These are phyloP conservation scores for Digitaria exilis DNA, from an alignment of 202 grass and related monocot genomes.

Conservation along the genomic window DNA sequence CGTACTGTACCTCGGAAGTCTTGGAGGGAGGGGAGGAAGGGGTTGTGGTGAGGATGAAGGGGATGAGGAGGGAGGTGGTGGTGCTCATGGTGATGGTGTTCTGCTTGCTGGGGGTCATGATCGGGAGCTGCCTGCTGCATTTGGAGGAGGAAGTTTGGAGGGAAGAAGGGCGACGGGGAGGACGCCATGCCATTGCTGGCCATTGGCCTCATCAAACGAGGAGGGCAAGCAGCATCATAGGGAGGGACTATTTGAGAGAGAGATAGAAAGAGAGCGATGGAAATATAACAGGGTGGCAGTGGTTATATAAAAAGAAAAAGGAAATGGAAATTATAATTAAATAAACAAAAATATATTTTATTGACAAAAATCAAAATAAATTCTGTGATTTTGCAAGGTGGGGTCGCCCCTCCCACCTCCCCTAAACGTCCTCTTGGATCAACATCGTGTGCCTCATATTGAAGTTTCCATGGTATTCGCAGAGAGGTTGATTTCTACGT, in stretches of 20 bases:
- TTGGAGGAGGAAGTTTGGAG: conserved; percentile 85
- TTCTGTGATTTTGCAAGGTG: too few relatives aligned
- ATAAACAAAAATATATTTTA: neutral
- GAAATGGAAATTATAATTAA: neutral
- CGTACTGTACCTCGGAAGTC: conserved; percentile 86
- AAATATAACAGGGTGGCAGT: conserved; percentile 54
- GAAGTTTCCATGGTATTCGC: too few relatives aligned
- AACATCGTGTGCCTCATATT: too few relatives aligned
- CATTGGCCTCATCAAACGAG: conserved; percentile 65
- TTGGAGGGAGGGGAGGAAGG: conserved; percentile 67
- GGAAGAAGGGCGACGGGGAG: conserved; percentile 76
- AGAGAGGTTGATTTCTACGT: too few relatives aligned
- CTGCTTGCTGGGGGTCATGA: conserved; percentile 66
- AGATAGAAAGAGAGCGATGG: conserved; percentile 45
- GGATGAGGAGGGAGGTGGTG: conserved; percentile 38
- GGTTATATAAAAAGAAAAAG: conserved; percentile 8
- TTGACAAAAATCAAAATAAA: neutral
- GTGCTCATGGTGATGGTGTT: conserved; percentile 48
- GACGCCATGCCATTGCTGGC: conserved; percentile 88
- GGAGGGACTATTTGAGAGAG: conserved; percentile 44
- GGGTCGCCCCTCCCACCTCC: too few relatives aligned
- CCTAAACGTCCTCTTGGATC: too few relatives aligned
- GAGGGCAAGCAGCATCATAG: conserved; percentile 38
- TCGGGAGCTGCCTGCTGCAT: conserved; percentile 57
- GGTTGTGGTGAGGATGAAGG: conserved; percentile 39